A percentile compares a stretch with the other conserved stretches of the same genome.
phyloP scores from a whole-genome alignment of 2,329 filamentous ascomycete species.

The Ophiostoma novo-ulmi region DNA sequence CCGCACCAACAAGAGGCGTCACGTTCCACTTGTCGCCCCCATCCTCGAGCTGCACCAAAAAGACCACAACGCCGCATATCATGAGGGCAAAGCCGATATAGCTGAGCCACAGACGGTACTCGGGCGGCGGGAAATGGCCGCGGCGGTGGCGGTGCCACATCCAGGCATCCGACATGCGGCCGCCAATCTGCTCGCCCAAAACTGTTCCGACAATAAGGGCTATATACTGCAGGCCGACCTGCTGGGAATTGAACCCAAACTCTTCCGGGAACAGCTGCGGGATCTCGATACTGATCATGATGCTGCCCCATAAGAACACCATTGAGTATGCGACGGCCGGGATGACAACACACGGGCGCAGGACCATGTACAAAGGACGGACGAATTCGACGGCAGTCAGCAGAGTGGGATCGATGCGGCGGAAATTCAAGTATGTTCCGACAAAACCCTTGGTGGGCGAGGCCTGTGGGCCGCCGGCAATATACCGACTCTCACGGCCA shows the following conservation, averaged over 20 bases:
- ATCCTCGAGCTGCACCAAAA: conserved; percentile 41
- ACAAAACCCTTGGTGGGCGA: conserved; percentile 34
- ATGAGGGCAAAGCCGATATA: conserved; percentile 49
- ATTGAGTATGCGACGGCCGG: conserved; percentile 51
- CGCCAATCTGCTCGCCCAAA: conserved; percentile 55
- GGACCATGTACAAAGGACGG: conserved; percentile 42
- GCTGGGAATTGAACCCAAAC: conserved; percentile 53
- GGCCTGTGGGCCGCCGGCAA: conserved; percentile 33
- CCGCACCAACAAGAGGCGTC: conserved; percentile 51
- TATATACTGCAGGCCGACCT: conserved; percentile 55
- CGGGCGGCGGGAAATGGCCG: conserved; percentile 37
- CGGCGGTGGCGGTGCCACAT: conserved; percentile 41
- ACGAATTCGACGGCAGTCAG: conserved; percentile 47
- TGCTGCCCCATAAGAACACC: conserved; percentile 51
- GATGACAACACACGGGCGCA: conserved; percentile 45
- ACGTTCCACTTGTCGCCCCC: conserved; percentile 44
- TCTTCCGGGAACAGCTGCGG: conserved; percentile 52
- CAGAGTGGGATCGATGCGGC: conserved; percentile 49
- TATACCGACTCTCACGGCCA: conserved; percentile 52
- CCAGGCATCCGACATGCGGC: conserved; percentile 49
- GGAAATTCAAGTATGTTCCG: conserved; percentile 41
- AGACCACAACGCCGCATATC: conserved; percentile 50
- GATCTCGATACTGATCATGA: conserved; percentile 54
- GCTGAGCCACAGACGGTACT: conserved; percentile 53
- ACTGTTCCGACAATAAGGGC: conserved; percentile 53